A percentile compares a stretch with the other conserved stretches of the same genome.
Conservation (phyloP, 2,329 filamentous ascomycete species). For the Botrytis elliptica region DNA sequence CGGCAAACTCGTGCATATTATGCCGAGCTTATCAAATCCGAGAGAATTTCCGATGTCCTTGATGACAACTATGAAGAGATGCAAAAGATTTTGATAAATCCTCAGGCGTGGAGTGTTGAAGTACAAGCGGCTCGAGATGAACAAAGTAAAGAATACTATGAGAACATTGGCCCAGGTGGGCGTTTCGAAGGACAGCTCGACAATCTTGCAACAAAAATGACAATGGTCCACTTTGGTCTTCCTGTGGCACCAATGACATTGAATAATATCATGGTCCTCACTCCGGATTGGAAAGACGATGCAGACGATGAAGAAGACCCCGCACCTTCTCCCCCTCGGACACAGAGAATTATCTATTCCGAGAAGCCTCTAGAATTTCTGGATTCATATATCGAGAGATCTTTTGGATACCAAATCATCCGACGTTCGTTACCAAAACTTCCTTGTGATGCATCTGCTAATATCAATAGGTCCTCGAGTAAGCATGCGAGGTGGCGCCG, state of each 20-base stretch:
- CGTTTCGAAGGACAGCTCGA: constrained; percentile 23
- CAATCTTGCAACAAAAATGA: constrained; percentile 37
- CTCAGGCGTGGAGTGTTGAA: constrained; percentile 11
- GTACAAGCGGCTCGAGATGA: neutral
- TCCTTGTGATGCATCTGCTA: neutral
- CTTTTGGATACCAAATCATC: constrained; percentile 33
- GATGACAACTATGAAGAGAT: constrained; percentile 14
- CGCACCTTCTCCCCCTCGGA: constrained; percentile 19
- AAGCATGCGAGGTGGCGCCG: constrained; percentile 15
- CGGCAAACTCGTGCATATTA: neutral
- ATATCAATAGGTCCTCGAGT: constrained; percentile 8
- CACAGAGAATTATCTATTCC: constrained; percentile 30
- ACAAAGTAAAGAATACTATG: constrained; percentile 16
- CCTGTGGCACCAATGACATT: constrained; percentile 34
- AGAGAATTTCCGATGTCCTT: neutral
- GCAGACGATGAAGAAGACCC: constrained; percentile 27
- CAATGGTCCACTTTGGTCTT: constrained; percentile 38
- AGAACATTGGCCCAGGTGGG: constrained; percentile 4
- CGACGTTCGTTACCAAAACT: constrained; percentile 21
- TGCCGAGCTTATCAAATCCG: neutral
- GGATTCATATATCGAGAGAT: constrained; percentile 35
- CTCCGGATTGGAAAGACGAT: constrained; percentile 19
- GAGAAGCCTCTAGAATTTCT: constrained; percentile 37
- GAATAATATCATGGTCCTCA: constrained; percentile 31
- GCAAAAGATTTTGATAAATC: constrained; percentile 12